Conservation (phyloP, 768 basidiomycete species). For the Pisolithus marmoratus region DNA sequence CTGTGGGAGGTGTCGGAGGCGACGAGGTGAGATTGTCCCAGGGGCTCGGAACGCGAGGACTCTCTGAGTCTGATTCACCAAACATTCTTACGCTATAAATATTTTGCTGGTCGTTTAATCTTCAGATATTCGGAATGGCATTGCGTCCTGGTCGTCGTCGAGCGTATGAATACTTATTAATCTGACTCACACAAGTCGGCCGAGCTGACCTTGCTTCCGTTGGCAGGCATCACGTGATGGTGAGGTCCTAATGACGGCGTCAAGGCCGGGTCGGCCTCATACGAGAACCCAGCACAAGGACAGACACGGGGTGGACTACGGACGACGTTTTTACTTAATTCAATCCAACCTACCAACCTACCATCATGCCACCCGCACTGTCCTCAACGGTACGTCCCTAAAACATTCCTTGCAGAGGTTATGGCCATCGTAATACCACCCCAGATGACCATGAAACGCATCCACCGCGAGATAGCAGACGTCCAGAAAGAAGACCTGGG, state of each 20-base stretch:
- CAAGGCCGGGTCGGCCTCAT: too few species aligned
- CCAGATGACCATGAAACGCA: slow-evolving; percentile 72
- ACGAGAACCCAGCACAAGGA: too few species aligned
- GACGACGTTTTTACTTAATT: slow-evolving; percentile 7
- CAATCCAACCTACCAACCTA: background rate
- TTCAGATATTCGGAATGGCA: slow-evolving; percentile 47
- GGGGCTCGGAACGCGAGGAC: slow-evolving; percentile 71
- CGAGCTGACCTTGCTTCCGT: slow-evolving; percentile 1
- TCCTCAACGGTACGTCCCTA: slow-evolving; percentile 19
- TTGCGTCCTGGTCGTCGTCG: slow-evolving; percentile 33
- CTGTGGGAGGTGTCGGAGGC: slow-evolving; percentile 36
- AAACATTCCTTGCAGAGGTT: background rate
- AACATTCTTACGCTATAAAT: slow-evolving; percentile 50
- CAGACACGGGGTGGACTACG: slow-evolving; percentile 1
- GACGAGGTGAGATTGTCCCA: slow-evolving; percentile 73
- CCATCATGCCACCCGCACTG: slow-evolving; percentile 20
- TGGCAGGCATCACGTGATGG: background rate
- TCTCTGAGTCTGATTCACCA: slow-evolving; percentile 78
- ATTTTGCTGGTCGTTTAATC: slow-evolving; percentile 5
- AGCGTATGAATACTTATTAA: background rate
- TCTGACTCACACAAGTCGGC: too few species aligned
- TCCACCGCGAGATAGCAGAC: slow-evolving; percentile 77
- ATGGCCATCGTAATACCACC: slow-evolving; percentile 4
- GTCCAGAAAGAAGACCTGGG: slow-evolving; percentile 81
- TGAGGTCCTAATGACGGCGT: too few species aligned